Percentiles rank a stretch among this genome's conserved stretches.
phyloP scores from a whole-genome alignment of 2,329 filamentous ascomycete species.

The Botrytis byssoidea region DNA sequence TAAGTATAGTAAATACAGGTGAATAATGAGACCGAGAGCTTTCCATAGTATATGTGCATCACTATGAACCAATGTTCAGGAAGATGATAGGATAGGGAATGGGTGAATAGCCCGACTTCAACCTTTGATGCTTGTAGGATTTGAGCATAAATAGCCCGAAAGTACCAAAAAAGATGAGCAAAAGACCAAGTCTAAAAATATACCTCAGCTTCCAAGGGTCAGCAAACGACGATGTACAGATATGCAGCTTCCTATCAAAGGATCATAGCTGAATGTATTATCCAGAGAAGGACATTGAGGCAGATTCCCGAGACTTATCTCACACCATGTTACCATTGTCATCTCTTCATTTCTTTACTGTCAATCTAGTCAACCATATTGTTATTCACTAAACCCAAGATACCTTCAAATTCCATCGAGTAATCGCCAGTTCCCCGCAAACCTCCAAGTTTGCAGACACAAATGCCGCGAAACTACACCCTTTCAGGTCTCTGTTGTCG shows the following conservation, averaged over 20 bases:
- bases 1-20: background rate
- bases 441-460: background rate
- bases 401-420: background rate
- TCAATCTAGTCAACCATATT: background rate
- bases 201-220: too few species aligned
- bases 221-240: too few species aligned
- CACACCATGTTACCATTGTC: background rate
- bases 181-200: too few species aligned
- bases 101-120: too few species aligned
- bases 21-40: background rate
- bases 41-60: background rate
- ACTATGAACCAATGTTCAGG: rapidly evolving
- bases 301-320: background rate
- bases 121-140: background rate
- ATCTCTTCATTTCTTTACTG: background rate
- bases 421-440: background rate
- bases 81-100: rapidly evolving
- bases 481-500: too few species aligned
- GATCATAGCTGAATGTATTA: too few species aligned
- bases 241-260: rapidly evolving
- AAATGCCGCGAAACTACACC: background rate
- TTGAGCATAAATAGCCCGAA: background rate
- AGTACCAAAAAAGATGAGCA: background rate
- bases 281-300: background rate
- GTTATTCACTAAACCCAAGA: background rate